phyloP scores from a whole-genome alignment of 2,329 filamentous ascomycete species.

The Sporothrix humicola region DNA sequence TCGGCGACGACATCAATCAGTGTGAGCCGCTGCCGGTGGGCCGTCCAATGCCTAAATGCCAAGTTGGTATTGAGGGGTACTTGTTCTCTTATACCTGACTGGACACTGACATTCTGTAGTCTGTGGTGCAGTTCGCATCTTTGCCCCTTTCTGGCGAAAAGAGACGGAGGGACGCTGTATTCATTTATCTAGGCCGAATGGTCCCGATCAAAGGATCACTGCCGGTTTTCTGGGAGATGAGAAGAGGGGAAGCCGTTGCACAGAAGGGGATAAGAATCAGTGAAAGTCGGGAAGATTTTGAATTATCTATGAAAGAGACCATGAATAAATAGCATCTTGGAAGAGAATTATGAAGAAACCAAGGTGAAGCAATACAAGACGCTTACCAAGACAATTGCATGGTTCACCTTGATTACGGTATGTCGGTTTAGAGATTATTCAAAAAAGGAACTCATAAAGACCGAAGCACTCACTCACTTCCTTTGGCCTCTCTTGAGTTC shows the following conservation, averaged over 20 bases:
- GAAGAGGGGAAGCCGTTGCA: conserved; percentile 9
- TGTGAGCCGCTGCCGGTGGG: background rate
- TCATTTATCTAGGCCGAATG: conserved; percentile 26
- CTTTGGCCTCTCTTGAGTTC: too few relatives aligned
- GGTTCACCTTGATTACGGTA: too few relatives aligned
- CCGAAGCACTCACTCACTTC: too few relatives aligned
- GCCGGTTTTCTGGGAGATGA: background rate
- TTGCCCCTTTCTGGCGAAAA: background rate
- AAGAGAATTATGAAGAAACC: too few relatives aligned
- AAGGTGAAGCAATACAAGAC: too few relatives aligned
- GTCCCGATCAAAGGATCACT: background rate
- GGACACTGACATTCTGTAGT: background rate
- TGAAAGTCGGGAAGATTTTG: background rate
- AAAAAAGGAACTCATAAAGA: too few relatives aligned
- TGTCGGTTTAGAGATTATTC: too few relatives aligned
- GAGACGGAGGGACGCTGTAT: background rate
- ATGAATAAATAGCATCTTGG: too few relatives aligned
- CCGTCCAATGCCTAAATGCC: conserved; percentile 1
- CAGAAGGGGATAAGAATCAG: background rate
- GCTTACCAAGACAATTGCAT: too few relatives aligned
- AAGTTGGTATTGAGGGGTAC: background rate
- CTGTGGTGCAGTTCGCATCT: background rate
- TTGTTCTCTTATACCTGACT: background rate
- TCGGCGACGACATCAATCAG: background rate
- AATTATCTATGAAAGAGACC: too few relatives aligned